Evolutionary conservation across 2,329 filamentous ascomycete species (phyloP).

Genomic region (Ascochyta rabiei): DNA sequence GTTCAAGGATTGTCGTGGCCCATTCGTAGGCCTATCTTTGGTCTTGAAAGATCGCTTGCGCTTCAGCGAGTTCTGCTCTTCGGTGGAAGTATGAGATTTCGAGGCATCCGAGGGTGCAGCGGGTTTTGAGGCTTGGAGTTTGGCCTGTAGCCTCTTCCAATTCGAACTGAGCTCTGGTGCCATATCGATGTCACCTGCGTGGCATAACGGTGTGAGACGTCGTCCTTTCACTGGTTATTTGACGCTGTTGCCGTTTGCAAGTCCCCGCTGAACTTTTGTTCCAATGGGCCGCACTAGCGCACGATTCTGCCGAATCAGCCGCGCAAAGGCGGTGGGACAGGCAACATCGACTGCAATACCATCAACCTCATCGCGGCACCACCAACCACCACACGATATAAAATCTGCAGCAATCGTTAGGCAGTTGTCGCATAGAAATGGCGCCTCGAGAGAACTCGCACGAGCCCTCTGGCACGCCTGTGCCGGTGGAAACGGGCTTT

Average conservation of each 20-base stretch:
- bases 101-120: constrained; percentile 25
- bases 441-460: constrained; percentile 61
- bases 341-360: constrained; percentile 28
- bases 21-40: constrained; percentile 27
- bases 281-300: constrained; percentile 9
- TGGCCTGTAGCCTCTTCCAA: constrained; percentile 78
- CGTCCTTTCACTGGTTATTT: constrained; percentile 20
- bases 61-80: constrained; percentile 38
- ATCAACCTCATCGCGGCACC: constrained; percentile 38
- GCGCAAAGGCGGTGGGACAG: constrained; percentile 21
- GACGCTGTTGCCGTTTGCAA: constrained; percentile 21
- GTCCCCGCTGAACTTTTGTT: constrained; percentile 18
- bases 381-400: constrained; percentile 34
- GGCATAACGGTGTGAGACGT: constrained; percentile 34
- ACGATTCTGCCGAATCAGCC: constrained; percentile 13
- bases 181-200: constrained; percentile 39
- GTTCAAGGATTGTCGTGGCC: constrained; percentile 38
- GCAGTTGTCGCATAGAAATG: constrained; percentile 49
- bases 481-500: constrained; percentile 74
- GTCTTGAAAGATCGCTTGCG: constrained; percentile 38
- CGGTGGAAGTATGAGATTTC: constrained; percentile 32
- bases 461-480: constrained; percentile 61
- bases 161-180: constrained; percentile 60
- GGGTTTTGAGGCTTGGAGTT: constrained; percentile 49
- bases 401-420: constrained; percentile 23